A percentile compares a stretch with the other conserved stretches of the same genome.
Conservation (phyloP, 75 land plant genomes). For the Cupressus sempervirens region DNA sequence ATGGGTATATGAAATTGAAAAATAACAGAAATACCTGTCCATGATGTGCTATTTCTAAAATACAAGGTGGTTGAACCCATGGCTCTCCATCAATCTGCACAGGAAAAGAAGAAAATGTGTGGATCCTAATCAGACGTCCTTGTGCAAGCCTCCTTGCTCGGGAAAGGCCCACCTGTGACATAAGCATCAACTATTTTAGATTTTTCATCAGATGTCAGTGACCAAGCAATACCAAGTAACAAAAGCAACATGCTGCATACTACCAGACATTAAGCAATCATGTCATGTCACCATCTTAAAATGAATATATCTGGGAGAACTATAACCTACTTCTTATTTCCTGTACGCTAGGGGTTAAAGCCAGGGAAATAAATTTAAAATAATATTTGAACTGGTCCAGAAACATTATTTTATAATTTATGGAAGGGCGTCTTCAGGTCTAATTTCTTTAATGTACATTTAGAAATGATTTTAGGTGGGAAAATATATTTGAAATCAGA, state of each 20-base stretch:
- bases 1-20: constrained; percentile 2
- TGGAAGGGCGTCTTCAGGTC: too few relatives aligned
- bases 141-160: constrained; percentile 84
- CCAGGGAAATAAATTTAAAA: too few relatives aligned
- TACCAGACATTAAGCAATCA: not conserved
- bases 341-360: too few relatives aligned
- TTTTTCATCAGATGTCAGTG: not conserved
- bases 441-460: too few relatives aligned
- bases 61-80: constrained; percentile 74
- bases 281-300: too few relatives aligned
- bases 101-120: constrained; percentile 50
- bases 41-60: constrained; percentile 62
- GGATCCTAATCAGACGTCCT: constrained; percentile 69
- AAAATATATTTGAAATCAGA: too few relatives aligned
- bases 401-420: too few relatives aligned
- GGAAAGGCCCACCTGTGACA: constrained; percentile 77
- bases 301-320: too few relatives aligned
- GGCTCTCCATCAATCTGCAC: constrained; percentile 94
- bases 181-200: not conserved
- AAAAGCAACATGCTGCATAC: not conserved
- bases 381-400: too few relatives aligned
- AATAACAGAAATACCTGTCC: constrained; percentile 55
- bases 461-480: too few relatives aligned
- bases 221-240: not conserved
- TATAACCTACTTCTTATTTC: too few relatives aligned